Conservation (phyloP, 257 asterid species). For the Echites panduratus region DNA sequence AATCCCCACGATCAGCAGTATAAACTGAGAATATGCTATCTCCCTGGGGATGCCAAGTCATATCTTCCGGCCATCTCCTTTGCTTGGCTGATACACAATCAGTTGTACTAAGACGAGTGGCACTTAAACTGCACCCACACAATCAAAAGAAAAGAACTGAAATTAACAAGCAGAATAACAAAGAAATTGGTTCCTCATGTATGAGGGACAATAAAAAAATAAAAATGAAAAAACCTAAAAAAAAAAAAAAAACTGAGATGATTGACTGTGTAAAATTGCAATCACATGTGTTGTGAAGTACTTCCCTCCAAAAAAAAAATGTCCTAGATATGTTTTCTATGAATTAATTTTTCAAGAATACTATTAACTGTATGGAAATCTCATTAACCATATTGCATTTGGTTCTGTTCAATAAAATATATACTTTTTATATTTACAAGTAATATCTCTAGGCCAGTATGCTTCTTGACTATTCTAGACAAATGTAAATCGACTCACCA, state of each 20-base stretch:
- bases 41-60: conserved; percentile 96
- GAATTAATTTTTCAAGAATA: neutral
- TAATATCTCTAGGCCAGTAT: too few species aligned
- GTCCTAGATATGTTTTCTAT: too few species aligned
- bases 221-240: too few species aligned
- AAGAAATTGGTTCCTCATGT: neutral
- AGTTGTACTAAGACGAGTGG: conserved; percentile 51
- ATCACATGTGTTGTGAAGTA: neutral
- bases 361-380: too few species aligned
- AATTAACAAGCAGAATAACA: conserved; percentile 16
- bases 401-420: neutral
- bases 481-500: too few species aligned
- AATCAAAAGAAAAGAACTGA: conserved; percentile 18
- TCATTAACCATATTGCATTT: neutral
- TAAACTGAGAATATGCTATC: conserved; percentile 66
- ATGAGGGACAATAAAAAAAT: neutral
- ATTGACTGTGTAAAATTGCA: neutral
- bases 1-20: conserved; percentile 71
- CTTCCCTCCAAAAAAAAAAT: too few species aligned
- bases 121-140: conserved; percentile 59
- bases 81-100: conserved; percentile 65
- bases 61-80: conserved; percentile 96
- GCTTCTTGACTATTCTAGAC: too few species aligned
- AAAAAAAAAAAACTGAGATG: neutral
- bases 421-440: too few species aligned